phyloP scores from a whole-genome alignment of 2,329 filamentous ascomycete species.

The Laburnicola sp. region DNA sequence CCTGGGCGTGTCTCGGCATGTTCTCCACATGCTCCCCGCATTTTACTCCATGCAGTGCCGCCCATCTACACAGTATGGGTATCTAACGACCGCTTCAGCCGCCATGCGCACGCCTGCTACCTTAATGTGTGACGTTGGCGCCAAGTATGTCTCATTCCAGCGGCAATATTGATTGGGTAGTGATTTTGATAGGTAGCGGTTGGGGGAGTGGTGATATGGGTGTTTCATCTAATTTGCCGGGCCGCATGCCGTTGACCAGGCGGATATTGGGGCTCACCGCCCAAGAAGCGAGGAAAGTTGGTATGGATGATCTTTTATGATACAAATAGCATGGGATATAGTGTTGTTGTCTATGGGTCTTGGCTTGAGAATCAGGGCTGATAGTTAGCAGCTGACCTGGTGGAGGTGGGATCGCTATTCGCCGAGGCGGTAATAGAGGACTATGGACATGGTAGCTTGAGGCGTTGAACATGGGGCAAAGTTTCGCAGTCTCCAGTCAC shows the following conservation, averaged over 20 bases:
- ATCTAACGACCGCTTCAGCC: conserved; percentile 18
- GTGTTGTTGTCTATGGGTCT: neutral
- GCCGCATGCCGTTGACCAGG: conserved; percentile 14
- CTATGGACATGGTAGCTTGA: too few species aligned
- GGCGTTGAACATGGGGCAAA: too few species aligned
- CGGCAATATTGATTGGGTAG: conserved; percentile 16
- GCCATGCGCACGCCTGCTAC: conserved; percentile 14
- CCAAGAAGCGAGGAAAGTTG: neutral
- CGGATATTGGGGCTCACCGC: conserved; percentile 3
- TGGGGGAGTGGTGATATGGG: conserved; percentile 9
- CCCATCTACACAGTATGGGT: conserved; percentile 13
- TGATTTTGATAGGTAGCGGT: conserved; percentile 6
- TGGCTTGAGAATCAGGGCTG: too few species aligned
- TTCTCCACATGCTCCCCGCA: conserved; percentile 26
- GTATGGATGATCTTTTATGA: neutral
- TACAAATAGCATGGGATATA: neutral
- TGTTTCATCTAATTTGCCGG: conserved; percentile 30
- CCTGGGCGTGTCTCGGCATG: conserved; percentile 18
- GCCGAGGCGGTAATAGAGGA: too few species aligned
- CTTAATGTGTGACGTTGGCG: conserved; percentile 9
- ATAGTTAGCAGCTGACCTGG: too few species aligned
- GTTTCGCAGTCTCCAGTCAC: too few species aligned
- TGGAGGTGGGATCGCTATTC: too few species aligned
- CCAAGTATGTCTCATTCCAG: conserved; percentile 15
- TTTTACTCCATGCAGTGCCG: conserved; percentile 13